These are phyloP conservation scores for Suhomyces taliae DNA, from an alignment of 1,139 yeast species.

Conservation along the genomic window DNA sequence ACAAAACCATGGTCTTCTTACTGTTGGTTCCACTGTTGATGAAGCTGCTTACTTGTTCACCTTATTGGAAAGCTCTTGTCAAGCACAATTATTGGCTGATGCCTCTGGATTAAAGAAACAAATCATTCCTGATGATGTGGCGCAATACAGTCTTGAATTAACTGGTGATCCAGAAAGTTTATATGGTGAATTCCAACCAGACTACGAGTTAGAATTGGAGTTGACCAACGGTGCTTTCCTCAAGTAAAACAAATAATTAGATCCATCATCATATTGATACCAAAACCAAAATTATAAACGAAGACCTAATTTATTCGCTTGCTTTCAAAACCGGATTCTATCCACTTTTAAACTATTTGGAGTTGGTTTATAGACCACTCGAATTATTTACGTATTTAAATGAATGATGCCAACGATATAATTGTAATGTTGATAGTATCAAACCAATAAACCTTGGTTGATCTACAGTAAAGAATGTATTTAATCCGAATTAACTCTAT, in stretches of 20 bases:
- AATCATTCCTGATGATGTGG: conserved; percentile 62
- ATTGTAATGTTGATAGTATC: no score
- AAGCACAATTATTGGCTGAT: conserved; percentile 69
- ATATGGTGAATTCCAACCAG: conserved; percentile 75
- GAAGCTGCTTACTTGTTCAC: conserved; percentile 79
- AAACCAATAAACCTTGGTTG: no score
- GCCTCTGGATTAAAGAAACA: conserved; percentile 36
- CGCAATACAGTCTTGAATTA: conserved; percentile 63
- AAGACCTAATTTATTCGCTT: no score
- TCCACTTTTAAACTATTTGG: no score
- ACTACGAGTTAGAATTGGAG: conserved; percentile 42
- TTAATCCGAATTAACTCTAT: not conserved
- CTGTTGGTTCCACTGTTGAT: conserved; percentile 76
- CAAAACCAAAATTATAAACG: no score
- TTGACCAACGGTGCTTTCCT: conserved; percentile 20
- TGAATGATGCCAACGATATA: no score
- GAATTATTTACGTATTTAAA: no score
- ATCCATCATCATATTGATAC: no score
- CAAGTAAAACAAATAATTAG: conserved; percentile 7
- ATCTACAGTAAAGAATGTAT: no score
- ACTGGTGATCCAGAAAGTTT: conserved; percentile 66
- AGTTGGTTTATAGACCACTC: no score
- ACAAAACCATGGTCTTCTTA: conserved; percentile 76
- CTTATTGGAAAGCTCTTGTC: conserved; percentile 62
- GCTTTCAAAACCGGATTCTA: no score